Percentiles rank a stretch among this genome's conserved stretches.
These are phyloP conservation scores for Trypanosoma congolense DNA, from an alignment of 208 protist species.

Conservation along the genomic window DNA sequence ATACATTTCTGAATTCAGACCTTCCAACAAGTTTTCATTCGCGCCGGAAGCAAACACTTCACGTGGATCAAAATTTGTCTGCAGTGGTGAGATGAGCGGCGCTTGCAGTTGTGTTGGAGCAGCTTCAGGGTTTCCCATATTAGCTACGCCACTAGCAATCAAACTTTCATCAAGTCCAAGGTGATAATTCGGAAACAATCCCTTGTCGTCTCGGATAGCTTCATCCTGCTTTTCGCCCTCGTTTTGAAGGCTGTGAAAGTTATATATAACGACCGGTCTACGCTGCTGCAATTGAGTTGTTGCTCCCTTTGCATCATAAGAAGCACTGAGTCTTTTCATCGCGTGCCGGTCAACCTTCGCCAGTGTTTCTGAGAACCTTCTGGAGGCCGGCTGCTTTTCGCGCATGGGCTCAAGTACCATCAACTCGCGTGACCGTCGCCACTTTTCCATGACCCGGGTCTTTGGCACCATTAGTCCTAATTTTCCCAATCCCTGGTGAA, in stretches of 20 bases:
- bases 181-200: constrained; percentile 2
- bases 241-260: constrained; percentile 35
- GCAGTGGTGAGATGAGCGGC: constrained; percentile 27
- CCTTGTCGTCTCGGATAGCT: not conserved
- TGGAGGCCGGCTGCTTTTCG: constrained; percentile 54
- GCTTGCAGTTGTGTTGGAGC: constrained; percentile 7
- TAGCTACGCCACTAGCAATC: not conserved
- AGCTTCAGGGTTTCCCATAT: too few species aligned
- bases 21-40: constrained; percentile 23
- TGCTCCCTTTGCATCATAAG: not conserved
- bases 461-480: constrained; percentile 39
- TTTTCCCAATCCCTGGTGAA: constrained; percentile 52
- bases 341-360: constrained; percentile 43
- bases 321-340: constrained; percentile 25
- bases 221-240: constrained; percentile 4
- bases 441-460: constrained; percentile 51
- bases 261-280: constrained; percentile 27
- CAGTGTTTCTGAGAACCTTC: constrained; percentile 36
- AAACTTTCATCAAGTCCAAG: not conserved
- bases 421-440: constrained; percentile 57
- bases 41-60: constrained; percentile 24
- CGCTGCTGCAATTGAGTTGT: constrained; percentile 5
- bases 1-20: constrained; percentile 20
- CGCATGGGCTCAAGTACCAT: constrained; percentile 46
- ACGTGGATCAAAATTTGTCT: constrained; percentile 35